Evolutionary conservation across 352 stramenopile species (phyloP), one percentile per base, ranked within the genome.

Genomic region (Sclerospora graminicola): DNA sequence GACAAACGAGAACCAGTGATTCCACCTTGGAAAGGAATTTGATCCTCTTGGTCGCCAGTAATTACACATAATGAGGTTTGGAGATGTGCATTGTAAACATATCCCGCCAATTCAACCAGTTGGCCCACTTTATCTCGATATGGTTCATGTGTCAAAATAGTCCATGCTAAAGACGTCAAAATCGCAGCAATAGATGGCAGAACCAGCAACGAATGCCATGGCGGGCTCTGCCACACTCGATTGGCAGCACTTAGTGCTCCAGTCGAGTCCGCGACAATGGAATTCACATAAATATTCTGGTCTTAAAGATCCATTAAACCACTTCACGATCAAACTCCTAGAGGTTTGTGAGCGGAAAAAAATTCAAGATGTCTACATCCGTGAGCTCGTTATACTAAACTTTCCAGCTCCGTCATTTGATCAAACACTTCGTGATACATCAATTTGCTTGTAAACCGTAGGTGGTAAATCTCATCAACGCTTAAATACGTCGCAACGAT

Each of bases 211-310:
- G 63, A 59, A 0, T 51, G 61, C 48, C 63, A 79, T 31, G 54
- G 72, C 41, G 24, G 30, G 9, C 16, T 55, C 11, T 34, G 27
- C 29, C 67, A 82, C 11, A 86, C 74, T 29, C 47, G 63, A 10
- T 67, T n/a, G n/a, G n/a, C n/a, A n/a, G n/a, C n/a, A n/a, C n/a
- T n/a, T n/a, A n/a, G n/a, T n/a, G n/a, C n/a, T n/a, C 86, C 55
- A 15, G 66, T 63, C 4, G 73, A 79, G 41, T 89, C 74, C 2
- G 69, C 74, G 9, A 91, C 77, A 35, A 91, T 79, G 10, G 68
- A 72, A 49, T 88, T 73, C 28, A 91, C 72, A 18, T 47, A 69
- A 44, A 87, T 82, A 19, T 78, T 73, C 43, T 75, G 58, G 20
- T 63, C 43, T 15, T 66, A 60, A 1, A 89, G 56, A 45, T 66